Conservation (phyloP, 345 rosid genomes). For the Mangifera indica region DNA sequence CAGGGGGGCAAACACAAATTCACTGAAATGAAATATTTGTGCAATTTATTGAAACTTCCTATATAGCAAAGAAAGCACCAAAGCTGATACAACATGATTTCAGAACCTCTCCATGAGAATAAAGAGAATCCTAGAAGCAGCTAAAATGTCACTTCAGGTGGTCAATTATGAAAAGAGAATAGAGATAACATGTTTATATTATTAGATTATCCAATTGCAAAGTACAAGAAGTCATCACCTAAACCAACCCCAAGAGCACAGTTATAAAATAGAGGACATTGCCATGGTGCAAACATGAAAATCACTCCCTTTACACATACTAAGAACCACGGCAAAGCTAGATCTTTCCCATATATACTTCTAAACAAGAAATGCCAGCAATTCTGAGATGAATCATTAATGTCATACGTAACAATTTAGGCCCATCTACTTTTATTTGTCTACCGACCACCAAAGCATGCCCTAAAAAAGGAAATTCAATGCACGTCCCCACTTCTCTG, state of each 20-base stretch:
- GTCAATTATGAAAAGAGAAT: background rate
- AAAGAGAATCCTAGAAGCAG: background rate
- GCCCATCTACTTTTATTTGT: background rate
- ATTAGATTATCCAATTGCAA: background rate
- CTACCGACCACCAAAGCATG: background rate
- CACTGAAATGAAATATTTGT: too few relatives aligned
- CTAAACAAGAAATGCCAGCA: background rate
- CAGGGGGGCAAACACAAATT: background rate
- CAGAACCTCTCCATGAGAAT: background rate
- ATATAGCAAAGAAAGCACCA: background rate
- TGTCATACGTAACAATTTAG: background rate
- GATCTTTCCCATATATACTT: background rate
- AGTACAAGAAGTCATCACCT: background rate
- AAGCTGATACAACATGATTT: background rate
- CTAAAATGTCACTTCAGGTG: background rate
- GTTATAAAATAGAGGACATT: background rate
- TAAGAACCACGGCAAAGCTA: background rate
- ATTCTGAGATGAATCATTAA: background rate
- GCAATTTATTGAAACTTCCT: background rate
- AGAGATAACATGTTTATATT: too few relatives aligned
- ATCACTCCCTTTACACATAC: background rate
- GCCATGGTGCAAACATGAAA: background rate
- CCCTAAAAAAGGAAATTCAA: slow-evolving; percentile 12
- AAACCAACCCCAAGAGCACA: background rate
- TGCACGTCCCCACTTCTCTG: slow-evolving; percentile 98